These are phyloP conservation scores for Anethum foeniculum DNA, from an alignment of 140 eudicot species.

Conservation along the genomic window DNA sequence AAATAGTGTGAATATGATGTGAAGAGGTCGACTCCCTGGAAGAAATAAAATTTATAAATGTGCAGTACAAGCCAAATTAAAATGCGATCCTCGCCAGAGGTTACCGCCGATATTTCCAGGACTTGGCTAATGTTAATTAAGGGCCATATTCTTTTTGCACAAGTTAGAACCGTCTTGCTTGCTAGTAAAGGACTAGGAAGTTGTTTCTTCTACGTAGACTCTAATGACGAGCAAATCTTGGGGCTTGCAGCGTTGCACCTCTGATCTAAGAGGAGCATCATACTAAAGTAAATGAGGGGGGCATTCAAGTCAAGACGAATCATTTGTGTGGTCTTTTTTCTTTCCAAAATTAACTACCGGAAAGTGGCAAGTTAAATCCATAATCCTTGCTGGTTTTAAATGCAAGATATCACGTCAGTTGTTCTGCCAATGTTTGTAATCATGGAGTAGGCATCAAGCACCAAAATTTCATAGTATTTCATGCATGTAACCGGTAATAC, in stretches of 20 bases:
- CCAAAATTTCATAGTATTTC: not conserved
- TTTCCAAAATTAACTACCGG: not conserved
- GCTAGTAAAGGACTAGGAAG: not conserved
- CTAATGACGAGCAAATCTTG: not conserved
- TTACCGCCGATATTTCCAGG: too few relatives aligned
- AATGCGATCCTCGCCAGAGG: too few relatives aligned
- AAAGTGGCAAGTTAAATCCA: not conserved
- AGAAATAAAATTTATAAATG: too few relatives aligned
- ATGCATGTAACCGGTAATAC: not conserved
- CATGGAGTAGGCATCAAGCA: not conserved
- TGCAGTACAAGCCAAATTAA: too few relatives aligned
- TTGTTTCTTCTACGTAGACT: not conserved
- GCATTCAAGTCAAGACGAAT: too few relatives aligned
- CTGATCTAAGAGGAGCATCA: too few relatives aligned
- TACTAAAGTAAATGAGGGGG: too few relatives aligned
- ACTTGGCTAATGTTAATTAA: too few relatives aligned
- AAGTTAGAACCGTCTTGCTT: not conserved
- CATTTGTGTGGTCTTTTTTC: too few relatives aligned
- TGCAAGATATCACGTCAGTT: not conserved
- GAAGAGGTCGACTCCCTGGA: too few relatives aligned
- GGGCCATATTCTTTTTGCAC: not conserved
- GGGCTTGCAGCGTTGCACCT: not conserved
- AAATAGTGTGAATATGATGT: too few relatives aligned
- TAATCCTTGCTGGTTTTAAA: not conserved
- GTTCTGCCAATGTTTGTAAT: not conserved